These are phyloP conservation scores for Yamadazyma pseudoaaseri DNA, from an alignment of 1,139 yeast genomes.

Conservation along the genomic window DNA sequence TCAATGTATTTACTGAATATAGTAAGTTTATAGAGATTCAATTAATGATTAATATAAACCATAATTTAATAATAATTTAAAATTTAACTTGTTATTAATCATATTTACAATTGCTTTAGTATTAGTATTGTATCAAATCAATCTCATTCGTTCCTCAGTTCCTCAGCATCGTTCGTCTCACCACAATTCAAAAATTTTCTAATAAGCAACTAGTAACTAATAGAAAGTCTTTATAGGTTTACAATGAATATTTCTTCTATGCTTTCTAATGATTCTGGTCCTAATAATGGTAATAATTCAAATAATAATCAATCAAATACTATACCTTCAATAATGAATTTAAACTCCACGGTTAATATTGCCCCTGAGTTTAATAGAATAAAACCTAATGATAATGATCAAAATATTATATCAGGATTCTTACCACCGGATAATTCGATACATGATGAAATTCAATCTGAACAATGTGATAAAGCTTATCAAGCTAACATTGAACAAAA, in stretches of 20 bases:
- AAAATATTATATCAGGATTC: conserved; percentile 4
- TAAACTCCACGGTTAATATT: neutral
- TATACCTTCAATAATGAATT: neutral
- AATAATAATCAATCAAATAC: neutral
- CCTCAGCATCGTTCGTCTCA: conserved; percentile 3
- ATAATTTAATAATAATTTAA: no score
- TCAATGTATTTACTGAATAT: no score
- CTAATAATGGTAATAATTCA: neutral
- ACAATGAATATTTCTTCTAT: conserved; percentile 44
- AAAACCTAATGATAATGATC: conserved; percentile 1
- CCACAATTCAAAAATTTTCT: conserved; percentile 2
- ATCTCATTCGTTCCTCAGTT: conserved; percentile 5
- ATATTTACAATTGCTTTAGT: neutral
- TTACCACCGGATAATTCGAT: conserved; percentile 4
- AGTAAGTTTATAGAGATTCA: no score
- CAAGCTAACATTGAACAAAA: conserved; percentile 23
- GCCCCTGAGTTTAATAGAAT: neutral
- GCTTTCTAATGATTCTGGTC: conserved; percentile 30
- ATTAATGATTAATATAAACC: no score
- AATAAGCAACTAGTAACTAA: neutral
- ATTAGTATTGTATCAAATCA: conserved; percentile 1
- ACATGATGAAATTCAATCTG: neutral
- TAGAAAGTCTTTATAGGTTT: neutral
- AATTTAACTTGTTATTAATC: no score
- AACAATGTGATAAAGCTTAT: conserved; percentile 8